Evolutionary conservation across 306 rosid genomes (phyloP).

Genomic region (Vicia sativa): DNA sequence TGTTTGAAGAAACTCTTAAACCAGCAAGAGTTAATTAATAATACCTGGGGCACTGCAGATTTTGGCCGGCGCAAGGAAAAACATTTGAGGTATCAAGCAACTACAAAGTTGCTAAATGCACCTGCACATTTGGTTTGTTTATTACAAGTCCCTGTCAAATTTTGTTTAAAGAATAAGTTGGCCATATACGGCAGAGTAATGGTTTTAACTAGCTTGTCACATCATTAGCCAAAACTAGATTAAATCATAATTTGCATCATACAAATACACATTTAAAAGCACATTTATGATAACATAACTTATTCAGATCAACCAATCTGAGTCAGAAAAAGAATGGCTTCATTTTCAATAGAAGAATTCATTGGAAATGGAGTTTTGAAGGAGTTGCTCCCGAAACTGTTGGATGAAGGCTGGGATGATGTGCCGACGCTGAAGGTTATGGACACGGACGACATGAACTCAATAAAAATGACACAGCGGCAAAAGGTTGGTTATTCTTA

Average conservation of each 20-base stretch:
- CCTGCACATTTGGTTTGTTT: slow-evolving; percentile 5
- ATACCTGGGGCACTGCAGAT: slow-evolving; percentile 6
- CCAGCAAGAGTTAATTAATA: not conserved
- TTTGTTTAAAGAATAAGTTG: not conserved
- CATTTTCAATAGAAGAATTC: slow-evolving; percentile 70
- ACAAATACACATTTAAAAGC: slow-evolving; percentile 23
- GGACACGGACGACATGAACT: slow-evolving; percentile 75
- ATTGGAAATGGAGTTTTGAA: slow-evolving; percentile 73
- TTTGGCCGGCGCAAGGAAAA: slow-evolving; percentile 29
- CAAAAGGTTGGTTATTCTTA: slow-evolving; percentile 61
- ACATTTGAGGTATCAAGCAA: not conserved
- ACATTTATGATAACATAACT: not conserved
- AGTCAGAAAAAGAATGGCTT: slow-evolving; percentile 55
- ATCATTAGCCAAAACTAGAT: slow-evolving; percentile 16
- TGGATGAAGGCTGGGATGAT: slow-evolving; percentile 95
- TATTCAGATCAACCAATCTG: slow-evolving; percentile 20
- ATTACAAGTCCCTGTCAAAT: not conserved
- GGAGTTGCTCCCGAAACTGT: slow-evolving; percentile 59
- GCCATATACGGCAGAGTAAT: slow-evolving; percentile 1
- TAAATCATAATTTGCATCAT: slow-evolving; percentile 17
- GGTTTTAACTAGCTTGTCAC: slow-evolving; percentile 15
- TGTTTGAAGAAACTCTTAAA: not conserved
- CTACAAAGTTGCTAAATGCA: slow-evolving; percentile 7
- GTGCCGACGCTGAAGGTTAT: slow-evolving; percentile 87
- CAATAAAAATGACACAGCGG: slow-evolving; percentile 66